These are phyloP conservation scores for Leccinum disarticulatum DNA, from an alignment of 768 basidiomycete species.

Conservation along the genomic window DNA sequence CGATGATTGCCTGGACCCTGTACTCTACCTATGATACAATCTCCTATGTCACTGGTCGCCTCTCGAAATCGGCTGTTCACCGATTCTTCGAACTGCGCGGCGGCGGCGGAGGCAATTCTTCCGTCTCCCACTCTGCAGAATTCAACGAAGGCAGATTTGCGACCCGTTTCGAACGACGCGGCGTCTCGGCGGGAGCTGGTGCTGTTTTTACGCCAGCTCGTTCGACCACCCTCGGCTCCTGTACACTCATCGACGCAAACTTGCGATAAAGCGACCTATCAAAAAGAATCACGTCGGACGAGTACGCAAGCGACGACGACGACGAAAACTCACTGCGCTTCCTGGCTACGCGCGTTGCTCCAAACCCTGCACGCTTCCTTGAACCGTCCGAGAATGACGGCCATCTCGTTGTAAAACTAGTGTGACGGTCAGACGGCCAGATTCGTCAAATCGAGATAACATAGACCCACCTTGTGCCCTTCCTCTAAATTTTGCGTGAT, in stretches of 20 bases:
- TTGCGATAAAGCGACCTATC: conserved; percentile 21
- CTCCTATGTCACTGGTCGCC: background rate
- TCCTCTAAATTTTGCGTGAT: conserved; percentile 84
- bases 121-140: conserved; percentile 55
- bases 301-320: background rate
- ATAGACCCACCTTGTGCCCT: conserved; percentile 65
- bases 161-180: conserved; percentile 26
- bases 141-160: conserved; percentile 46
- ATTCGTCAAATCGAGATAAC: background rate
- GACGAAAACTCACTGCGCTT: conserved; percentile 59
- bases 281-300: background rate
- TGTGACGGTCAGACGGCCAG: background rate
- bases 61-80: background rate
- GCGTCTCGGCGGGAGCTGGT: conserved; percentile 6
- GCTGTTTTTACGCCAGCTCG: background rate
- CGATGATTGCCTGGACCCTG: too few relatives aligned
- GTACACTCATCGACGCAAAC: conserved; percentile 34
- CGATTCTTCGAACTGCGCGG: conserved; percentile 31
- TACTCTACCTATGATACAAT: too few relatives aligned
- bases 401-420: conserved; percentile 90
- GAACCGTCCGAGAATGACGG: conserved; percentile 68
- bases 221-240: conserved; percentile 20
- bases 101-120: conserved; percentile 48
- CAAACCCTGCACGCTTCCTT: conserved; percentile 75
- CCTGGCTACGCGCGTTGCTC: conserved; percentile 68